A percentile compares a stretch with the other conserved stretches of the same genome.
phyloP scores from a whole-genome alignment of 768 basidiomycete genomes.

The Lactarius deliciosus region DNA sequence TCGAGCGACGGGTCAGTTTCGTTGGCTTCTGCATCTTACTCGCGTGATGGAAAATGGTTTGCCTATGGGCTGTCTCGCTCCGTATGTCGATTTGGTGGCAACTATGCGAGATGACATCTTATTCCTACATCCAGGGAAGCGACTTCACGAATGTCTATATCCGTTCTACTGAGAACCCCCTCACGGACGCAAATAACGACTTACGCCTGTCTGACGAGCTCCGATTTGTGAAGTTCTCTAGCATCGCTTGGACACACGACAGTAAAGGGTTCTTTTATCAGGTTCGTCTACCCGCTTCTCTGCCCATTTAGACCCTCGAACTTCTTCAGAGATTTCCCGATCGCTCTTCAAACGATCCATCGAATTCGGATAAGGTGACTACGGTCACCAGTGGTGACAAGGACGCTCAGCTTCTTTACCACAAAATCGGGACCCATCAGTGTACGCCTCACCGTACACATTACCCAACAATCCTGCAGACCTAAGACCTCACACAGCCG shows the following conservation, averaged over 20 bases:
- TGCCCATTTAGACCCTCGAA: constrained; percentile 1
- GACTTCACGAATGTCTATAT: constrained; percentile 71
- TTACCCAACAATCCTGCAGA: neutral
- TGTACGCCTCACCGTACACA: constrained; percentile 41
- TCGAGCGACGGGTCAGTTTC: constrained; percentile 72
- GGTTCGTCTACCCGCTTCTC: constrained; percentile 34
- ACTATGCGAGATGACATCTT: neutral
- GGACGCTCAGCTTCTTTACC: constrained; percentile 77
- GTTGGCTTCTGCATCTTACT: constrained; percentile 58
- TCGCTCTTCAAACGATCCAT: constrained; percentile 45
- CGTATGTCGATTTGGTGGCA: constrained; percentile 41
- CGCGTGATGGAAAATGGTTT: constrained; percentile 63
- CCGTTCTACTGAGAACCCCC: constrained; percentile 58
- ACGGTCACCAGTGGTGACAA: constrained; percentile 61
- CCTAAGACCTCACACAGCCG: constrained; percentile 42
- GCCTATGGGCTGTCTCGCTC: constrained; percentile 77
- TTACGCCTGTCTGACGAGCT: constrained; percentile 63
- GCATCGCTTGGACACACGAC: constrained; percentile 72
- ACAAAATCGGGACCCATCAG: constrained; percentile 68
- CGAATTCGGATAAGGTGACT: constrained; percentile 51
- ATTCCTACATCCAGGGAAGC: constrained; percentile 52
- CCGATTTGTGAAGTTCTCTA: constrained; percentile 74
- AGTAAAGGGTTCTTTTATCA: constrained; percentile 87
- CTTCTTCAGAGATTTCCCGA: constrained; percentile 54
- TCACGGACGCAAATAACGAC: constrained; percentile 47